Evolutionary conservation across 2,329 filamentous ascomycete genomes (phyloP).

Genomic region (Colletotrichum cordylinicola): DNA sequence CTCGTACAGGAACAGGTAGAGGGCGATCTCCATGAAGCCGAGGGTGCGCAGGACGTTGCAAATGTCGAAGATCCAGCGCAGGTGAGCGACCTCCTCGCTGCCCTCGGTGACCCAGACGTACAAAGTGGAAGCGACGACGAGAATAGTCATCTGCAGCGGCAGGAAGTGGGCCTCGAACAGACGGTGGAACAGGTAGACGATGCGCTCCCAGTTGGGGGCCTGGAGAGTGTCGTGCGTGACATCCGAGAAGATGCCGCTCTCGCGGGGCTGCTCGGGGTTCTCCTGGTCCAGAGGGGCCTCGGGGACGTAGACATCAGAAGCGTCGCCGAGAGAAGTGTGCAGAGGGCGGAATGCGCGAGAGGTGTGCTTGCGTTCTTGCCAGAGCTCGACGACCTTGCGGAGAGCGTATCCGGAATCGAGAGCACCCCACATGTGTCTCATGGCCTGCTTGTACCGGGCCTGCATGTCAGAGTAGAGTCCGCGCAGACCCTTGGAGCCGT

Average conservation of each 20-base stretch:
- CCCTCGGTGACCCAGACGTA: constrained; percentile 62
- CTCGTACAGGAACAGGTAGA: constrained; percentile 72
- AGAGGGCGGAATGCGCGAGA: constrained; percentile 60
- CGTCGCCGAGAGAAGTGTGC: constrained; percentile 55
- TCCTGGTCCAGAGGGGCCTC: constrained; percentile 46
- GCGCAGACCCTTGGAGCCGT: constrained; percentile 54
- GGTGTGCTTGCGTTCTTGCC: constrained; percentile 62
- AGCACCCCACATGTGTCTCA: constrained; percentile 79
- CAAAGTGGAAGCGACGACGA: constrained; percentile 66
- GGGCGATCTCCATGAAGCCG: constrained; percentile 67
- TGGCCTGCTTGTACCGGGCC: constrained; percentile 74
- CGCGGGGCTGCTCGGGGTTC: constrained; percentile 44
- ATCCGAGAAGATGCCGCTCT: constrained; percentile 61
- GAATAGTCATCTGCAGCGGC: constrained; percentile 69
- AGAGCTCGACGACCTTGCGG: constrained; percentile 62
- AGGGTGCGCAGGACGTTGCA: constrained; percentile 65
- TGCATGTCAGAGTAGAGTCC: constrained; percentile 63
- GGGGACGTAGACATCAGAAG: constrained; percentile 52
- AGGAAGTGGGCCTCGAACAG: constrained; percentile 79
- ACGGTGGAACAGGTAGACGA: constrained; percentile 66
- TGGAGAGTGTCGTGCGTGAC: constrained; percentile 57
- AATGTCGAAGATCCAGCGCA: constrained; percentile 65
- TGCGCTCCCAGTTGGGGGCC: constrained; percentile 59
- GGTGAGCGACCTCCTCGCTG: constrained; percentile 54
- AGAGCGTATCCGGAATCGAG: constrained; percentile 72